Percentiles rank a stretch among this genome's conserved stretches.
These are phyloP conservation scores for Curvularia sp. DNA, from an alignment of 2,329 filamentous ascomycete genomes.

Conservation along the genomic window DNA sequence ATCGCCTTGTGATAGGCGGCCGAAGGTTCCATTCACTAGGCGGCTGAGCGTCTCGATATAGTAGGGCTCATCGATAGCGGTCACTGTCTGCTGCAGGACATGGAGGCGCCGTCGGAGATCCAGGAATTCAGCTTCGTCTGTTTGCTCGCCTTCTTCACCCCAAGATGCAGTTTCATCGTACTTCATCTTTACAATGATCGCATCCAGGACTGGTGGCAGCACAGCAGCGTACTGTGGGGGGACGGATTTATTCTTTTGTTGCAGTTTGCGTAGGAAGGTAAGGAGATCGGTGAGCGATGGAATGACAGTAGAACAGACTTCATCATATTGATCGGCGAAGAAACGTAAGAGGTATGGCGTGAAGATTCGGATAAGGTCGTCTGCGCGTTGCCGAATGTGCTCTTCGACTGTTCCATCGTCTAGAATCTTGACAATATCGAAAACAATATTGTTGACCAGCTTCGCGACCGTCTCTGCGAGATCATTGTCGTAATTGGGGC, in stretches of 20 bases:
- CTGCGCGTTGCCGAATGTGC: constrained; percentile 74
- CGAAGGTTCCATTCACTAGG: constrained; percentile 86
- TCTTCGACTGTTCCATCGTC: constrained; percentile 71
- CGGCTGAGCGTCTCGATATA: constrained; percentile 89
- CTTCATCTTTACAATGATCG: constrained; percentile 94
- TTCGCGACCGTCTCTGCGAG: constrained; percentile 94
- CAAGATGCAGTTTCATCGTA: constrained; percentile 94
- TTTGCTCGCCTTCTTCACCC: constrained; percentile 93
- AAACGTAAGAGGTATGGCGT: constrained; percentile 88
- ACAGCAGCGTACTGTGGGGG: constrained; percentile 79
- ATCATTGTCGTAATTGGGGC: constrained; percentile 90
- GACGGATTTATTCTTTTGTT: constrained; percentile 67
- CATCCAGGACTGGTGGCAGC: constrained; percentile 85
- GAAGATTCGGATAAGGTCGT: constrained; percentile 82
- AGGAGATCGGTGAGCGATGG: constrained; percentile 91
- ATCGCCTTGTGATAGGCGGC: constrained; percentile 72
- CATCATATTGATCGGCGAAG: constrained; percentile 97
- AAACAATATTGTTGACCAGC: constrained; percentile 87
- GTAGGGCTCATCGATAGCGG: constrained; percentile 83
- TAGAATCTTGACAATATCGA: constrained; percentile 85
- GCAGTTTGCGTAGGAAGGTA: constrained; percentile 84
- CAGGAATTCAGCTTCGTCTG: constrained; percentile 96
- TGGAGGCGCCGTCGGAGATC: constrained; percentile 90
- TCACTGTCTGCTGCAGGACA: constrained; percentile 89
- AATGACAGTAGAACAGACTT: constrained; percentile 95